phyloP scores from a whole-genome alignment of 2,329 filamentous ascomycete genomes.

The Verticillium zaregamsianum region DNA sequence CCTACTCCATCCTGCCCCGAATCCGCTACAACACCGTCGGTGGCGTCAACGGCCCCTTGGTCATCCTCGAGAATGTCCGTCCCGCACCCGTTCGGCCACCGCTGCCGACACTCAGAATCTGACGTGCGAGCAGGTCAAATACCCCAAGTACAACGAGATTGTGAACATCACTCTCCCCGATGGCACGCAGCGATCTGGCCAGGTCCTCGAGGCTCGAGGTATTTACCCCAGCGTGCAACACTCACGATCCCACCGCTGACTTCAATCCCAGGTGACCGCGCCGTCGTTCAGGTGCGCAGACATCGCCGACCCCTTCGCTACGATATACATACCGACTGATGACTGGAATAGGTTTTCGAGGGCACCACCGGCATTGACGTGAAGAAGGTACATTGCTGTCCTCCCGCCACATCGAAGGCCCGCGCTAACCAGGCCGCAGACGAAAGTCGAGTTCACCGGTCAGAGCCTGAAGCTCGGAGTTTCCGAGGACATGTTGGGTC shows the following conservation, averaged over 20 bases:
- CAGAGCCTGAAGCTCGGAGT: constrained; percentile 98
- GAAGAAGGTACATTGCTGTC: constrained; percentile 70
- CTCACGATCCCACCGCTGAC: constrained; percentile 15
- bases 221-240: constrained; percentile 18
- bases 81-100: constrained; percentile 6
- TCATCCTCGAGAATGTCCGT: constrained; percentile 92
- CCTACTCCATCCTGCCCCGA: constrained; percentile 55
- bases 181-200: constrained; percentile 88
- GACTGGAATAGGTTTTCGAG: constrained; percentile 75
- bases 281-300: constrained; percentile 79
- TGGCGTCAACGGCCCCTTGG: constrained; percentile 95
- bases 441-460: constrained; percentile 94
- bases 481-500: constrained; percentile 98
- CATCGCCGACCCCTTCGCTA: background rate
- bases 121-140: constrained; percentile 71
- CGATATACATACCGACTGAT: background rate
- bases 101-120: background rate
- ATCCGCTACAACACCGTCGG: constrained; percentile 97
- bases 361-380: constrained; percentile 97
- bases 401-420: too few relatives aligned
- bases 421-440: constrained; percentile 47
- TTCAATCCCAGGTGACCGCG: constrained; percentile 67
- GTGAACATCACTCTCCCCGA: constrained; percentile 93
- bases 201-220: constrained; percentile 98
- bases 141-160: constrained; percentile 95